Evolutionary conservation across 2,329 filamentous ascomycete genomes (phyloP).

Genomic region (Trichoderma gracile): DNA sequence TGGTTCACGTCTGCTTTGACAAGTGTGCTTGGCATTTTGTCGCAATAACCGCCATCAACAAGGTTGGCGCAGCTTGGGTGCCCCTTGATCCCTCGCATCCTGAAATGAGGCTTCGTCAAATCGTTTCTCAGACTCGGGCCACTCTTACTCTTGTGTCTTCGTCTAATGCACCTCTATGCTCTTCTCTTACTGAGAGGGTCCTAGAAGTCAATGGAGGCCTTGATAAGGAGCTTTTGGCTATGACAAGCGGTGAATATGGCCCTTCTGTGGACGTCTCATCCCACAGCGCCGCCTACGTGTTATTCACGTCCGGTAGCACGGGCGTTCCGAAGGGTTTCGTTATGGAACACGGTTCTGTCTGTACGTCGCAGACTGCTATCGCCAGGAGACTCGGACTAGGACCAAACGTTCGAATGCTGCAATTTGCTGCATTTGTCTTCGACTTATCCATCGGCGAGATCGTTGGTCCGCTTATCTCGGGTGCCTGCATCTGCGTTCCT

Average conservation of each 20-base stretch:
- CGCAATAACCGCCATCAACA: slow-evolving; percentile 28
- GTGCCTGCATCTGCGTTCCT: slow-evolving; percentile 18
- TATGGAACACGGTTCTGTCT: slow-evolving; percentile 23
- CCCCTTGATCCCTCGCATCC: slow-evolving; percentile 29
- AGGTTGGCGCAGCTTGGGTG: slow-evolving; percentile 30
- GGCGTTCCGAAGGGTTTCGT: slow-evolving; percentile 21
- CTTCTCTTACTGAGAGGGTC: slow-evolving; percentile 19
- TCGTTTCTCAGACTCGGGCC: slow-evolving; percentile 19
- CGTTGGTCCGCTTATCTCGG: slow-evolving; percentile 18
- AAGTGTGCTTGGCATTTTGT: slow-evolving; percentile 33
- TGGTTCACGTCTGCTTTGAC: slow-evolving; percentile 36
- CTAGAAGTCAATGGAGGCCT: slow-evolving; percentile 19
- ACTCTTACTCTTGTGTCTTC: slow-evolving; percentile 21
- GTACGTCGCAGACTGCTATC: slow-evolving; percentile 8
- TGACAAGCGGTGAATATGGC: background rate
- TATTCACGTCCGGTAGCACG: slow-evolving; percentile 20
- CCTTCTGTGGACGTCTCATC: slow-evolving; percentile 10
- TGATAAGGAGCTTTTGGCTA: background rate
- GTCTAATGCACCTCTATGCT: slow-evolving; percentile 29
- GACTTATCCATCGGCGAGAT: slow-evolving; percentile 27
- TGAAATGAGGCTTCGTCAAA: slow-evolving; percentile 21
- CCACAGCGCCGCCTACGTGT: slow-evolving; percentile 10
- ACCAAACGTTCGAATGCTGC: slow-evolving; percentile 18
- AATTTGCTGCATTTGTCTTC: slow-evolving; percentile 25
- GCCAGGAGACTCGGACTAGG: slow-evolving; percentile 8